These are phyloP conservation scores for Seminavis robusta DNA, from an alignment of 108 stramenopile species.

Conservation along the genomic window DNA sequence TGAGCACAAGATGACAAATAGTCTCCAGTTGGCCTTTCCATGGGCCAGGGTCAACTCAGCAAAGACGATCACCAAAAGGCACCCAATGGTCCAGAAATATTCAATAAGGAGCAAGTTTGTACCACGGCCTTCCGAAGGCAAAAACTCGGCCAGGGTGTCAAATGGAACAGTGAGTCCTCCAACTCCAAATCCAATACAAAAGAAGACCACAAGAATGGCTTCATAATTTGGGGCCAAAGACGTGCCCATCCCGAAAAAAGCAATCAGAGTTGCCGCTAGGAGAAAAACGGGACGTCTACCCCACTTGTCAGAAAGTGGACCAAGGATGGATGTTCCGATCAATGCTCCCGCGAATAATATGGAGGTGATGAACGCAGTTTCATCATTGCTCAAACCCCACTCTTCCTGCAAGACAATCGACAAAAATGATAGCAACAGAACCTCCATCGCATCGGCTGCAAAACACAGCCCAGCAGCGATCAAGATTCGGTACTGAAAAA, in stretches of 20 bases:
- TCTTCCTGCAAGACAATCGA: conserved; percentile 58
- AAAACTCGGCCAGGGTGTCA: conserved; percentile 78
- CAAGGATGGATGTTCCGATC: conserved; percentile 67
- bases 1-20: conserved; percentile 59
- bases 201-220: conserved; percentile 38
- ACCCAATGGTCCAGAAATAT: conserved; percentile 83
- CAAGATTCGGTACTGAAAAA: conserved; percentile 59
- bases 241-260: conserved; percentile 55
- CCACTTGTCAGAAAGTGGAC: conserved; percentile 69
- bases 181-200: conserved; percentile 74
- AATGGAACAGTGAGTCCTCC: conserved; percentile 66
- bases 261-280: conserved; percentile 50
- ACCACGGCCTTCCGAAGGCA: conserved; percentile 48
- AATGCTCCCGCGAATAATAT: conserved; percentile 74
- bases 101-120: conserved; percentile 64
- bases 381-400: conserved; percentile 53
- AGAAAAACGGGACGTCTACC: conserved; percentile 79
- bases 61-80: conserved; percentile 54
- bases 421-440: conserved; percentile 69
- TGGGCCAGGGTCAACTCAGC: conserved; percentile 53
- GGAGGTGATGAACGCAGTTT: conserved; percentile 61
- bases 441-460: conserved; percentile 81
- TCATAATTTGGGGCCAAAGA: conserved; percentile 46
- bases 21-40: conserved; percentile 44
- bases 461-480: conserved; percentile 79